Evolutionary conservation across 495 filamentous ascomycete species (phyloP), one percentile per base, ranked within the genome.

Genomic region (Cercophora scortea): DNA sequence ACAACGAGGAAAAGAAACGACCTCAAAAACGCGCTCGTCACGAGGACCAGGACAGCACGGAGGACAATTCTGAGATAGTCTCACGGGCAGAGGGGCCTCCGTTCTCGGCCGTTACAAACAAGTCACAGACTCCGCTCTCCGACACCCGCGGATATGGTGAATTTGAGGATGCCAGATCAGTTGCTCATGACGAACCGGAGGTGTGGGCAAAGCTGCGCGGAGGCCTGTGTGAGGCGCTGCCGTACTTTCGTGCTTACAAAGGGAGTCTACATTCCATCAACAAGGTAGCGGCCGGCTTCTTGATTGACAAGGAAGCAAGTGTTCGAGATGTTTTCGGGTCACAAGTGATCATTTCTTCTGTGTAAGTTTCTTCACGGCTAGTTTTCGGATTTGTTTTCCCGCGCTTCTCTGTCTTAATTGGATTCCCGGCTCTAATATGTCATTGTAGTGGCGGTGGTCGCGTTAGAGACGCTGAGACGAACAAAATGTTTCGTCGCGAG

Each of bases 181-280:
- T 7, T 8, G 19, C 59, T 32, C 13, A 41, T 1, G 45, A 45
- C 4, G 68, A 61, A 46, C 72, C 68, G 4, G 55, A 68, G 6
- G 42, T 60, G 0, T 87, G 82, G 81, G 72, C 85, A 32, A 66
- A 85, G 62, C 69, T 58, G 39, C 79, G 89, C 8, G 77, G 81
- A 12, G 76, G 75, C 0, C 61, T 93, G 4, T 85, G 80, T 54
- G 86, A 91, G 58, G 73, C 82, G 1, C 61, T 91, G 1, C 73
- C 77, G 0, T 91, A 85, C 67, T 91, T 80, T 63, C 74, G 72
- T 0, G 58, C 75, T 3, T 79, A 79, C 36, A 83, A 93, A 60
- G 76, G 81, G 0, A 82, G 81, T 13, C 57, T 77, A 2, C 80
- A 90, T 52, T 65, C 72, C 1, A 58, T 58, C 2, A 60, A 74